phyloP scores from a whole-genome alignment of 2,329 filamentous ascomycete species.

The Claviceps capensis region DNA sequence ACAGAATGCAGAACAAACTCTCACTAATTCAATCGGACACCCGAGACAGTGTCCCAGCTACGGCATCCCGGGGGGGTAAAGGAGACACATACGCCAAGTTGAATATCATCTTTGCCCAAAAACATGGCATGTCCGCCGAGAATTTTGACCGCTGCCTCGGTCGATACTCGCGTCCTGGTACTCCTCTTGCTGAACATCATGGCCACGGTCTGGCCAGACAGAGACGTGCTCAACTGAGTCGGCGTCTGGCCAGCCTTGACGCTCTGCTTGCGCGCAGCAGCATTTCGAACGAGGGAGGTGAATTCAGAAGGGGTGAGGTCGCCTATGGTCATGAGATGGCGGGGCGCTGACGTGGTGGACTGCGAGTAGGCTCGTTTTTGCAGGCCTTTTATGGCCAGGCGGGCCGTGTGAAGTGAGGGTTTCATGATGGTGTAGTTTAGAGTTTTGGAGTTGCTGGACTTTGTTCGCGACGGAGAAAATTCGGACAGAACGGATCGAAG shows the following conservation, averaged over 20 bases:
- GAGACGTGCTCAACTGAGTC: slow-evolving; percentile 40
- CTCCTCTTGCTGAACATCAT: slow-evolving; percentile 97
- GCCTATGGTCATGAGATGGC: slow-evolving; percentile 83
- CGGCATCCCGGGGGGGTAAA: not conserved
- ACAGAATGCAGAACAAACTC: not conserved
- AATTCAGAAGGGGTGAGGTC: slow-evolving; percentile 75
- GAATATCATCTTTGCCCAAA: slow-evolving; percentile 87
- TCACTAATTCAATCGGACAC: not conserved
- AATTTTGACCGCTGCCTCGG: slow-evolving; percentile 76
- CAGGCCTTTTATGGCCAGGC: slow-evolving; percentile 19
- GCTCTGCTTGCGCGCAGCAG: slow-evolving; percentile 57
- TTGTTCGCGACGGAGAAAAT: too few species aligned
- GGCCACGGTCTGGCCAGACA: slow-evolving; percentile 71
- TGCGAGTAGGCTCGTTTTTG: slow-evolving; percentile 32
- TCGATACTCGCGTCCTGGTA: slow-evolving; percentile 85
- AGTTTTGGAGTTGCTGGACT: not conserved
- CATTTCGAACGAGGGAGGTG: slow-evolving; percentile 70
- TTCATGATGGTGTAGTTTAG: slow-evolving; percentile 16
- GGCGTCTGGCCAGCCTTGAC: slow-evolving; percentile 54
- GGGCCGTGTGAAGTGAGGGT: slow-evolving; percentile 20
- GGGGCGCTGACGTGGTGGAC: slow-evolving; percentile 32
- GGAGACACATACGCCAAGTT: slow-evolving; percentile 57
- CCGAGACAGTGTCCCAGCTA: not conserved
- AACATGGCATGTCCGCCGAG: slow-evolving; percentile 96
- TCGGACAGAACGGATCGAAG: too few species aligned